phyloP scores from a whole-genome alignment of 2,329 filamentous ascomycete genomes.

The Stromatinia cepivora region DNA sequence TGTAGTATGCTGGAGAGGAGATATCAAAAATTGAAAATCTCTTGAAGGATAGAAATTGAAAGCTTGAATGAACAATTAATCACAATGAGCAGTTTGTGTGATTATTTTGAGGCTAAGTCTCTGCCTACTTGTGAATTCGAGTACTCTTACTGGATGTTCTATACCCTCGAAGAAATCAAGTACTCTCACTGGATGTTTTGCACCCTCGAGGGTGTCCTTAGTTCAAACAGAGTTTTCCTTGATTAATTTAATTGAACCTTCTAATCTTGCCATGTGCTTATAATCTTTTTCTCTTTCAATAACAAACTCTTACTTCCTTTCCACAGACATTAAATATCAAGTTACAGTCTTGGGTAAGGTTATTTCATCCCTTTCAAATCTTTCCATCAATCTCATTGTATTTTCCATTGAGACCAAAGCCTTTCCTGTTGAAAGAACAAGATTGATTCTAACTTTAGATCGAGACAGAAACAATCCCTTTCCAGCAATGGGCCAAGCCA shows the following conservation, averaged over 20 bases:
- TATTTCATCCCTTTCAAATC: neutral
- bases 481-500: neutral
- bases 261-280: neutral
- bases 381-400: neutral
- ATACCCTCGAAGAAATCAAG: neutral
- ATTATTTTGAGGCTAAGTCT: neutral
- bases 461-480: neutral
- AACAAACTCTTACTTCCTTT: neutral
- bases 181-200: neutral
- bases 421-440: neutral
- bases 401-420: neutral
- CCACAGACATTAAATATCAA: neutral
- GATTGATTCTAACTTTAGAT: neutral
- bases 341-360: neutral
- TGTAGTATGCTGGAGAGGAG: neutral
- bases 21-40: no score
- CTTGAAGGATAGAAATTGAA: neutral
- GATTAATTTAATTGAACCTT: neutral
- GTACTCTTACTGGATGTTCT: neutral
- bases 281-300: neutral
- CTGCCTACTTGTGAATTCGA: neutral
- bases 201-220: conserved; percentile 15
- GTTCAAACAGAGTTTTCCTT: neutral
- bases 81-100: neutral
- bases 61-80: neutral